Evolutionary conservation across 495 filamentous ascomycete genomes (phyloP).

Genomic region (Penicillium desertorum): DNA sequence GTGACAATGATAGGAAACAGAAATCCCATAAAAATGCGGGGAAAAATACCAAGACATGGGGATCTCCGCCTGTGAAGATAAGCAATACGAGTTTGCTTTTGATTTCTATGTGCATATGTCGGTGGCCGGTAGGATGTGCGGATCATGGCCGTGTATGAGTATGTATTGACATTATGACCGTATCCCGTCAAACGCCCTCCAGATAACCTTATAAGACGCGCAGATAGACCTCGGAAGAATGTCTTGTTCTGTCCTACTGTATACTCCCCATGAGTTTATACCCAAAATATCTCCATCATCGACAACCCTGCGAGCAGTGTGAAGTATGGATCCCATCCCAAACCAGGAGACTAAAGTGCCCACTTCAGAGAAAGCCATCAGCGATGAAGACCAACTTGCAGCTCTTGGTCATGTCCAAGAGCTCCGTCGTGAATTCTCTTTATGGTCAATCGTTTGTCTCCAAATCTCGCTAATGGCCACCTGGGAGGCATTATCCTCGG

Average conservation of each 20-base stretch:
- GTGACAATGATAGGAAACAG: no score
- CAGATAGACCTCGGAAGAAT: neutral
- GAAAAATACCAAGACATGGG: neutral
- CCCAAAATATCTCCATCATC: neutral
- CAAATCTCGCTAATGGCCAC: conserved; percentile 38
- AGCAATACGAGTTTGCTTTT: neutral
- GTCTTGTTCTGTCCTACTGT: neutral
- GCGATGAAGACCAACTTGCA: conserved; percentile 28
- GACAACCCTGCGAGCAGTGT: neutral
- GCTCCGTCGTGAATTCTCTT: conserved; percentile 29
- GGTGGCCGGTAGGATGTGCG: neutral
- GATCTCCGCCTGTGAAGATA: conserved; percentile 3
- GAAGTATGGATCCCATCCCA: conserved; percentile 9
- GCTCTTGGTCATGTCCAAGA: conserved; percentile 30
- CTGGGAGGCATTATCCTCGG: conserved; percentile 34
- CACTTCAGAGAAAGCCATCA: conserved; percentile 20
- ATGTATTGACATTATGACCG: neutral
- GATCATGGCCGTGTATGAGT: conserved; percentile 3
- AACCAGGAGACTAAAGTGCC: conserved; percentile 13
- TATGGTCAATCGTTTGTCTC: conserved; percentile 30
- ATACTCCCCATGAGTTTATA: neutral
- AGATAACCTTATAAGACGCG: neutral
- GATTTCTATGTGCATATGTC: neutral
- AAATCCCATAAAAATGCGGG: conserved; percentile 11
- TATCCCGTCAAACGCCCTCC: neutral